Evolutionary conservation across 192 early-diverging fungal species (phyloP), one percentile per base, ranked within the genome.

Genomic region (Coemansia sp.): DNA sequence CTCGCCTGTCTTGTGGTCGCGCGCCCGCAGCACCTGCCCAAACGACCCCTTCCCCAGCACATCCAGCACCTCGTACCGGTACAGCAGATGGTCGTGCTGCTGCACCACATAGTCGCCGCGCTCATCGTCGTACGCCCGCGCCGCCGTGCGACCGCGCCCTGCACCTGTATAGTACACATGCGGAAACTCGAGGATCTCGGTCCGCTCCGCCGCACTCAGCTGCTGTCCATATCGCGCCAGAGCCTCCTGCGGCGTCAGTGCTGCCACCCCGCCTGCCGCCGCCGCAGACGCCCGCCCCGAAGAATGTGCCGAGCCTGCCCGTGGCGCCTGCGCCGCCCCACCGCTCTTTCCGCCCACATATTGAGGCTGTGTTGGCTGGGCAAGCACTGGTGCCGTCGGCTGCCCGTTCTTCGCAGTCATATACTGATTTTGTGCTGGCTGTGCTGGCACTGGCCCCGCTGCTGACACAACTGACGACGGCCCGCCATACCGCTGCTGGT

Each of bases 41-140:
- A 98, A 98, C 8, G 92, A 90, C 11, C 92, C 93, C 72, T 98
- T 95, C 57, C 97, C 97, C 41, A 99, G 76, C 53, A 92, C 82
- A 17, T 91, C 90, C 48, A 96, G 57, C 23, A 99, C 82, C 75
- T 99, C 97, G 78, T 97, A 99, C 7, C 97, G 87, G 77, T 93
- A 99, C 32, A 87, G 57, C 43, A 96, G 68, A 79, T 99, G 97
- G 82, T 99, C 97, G 62, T 93, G 89, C 43, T 80, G 83, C 23
- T 91, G 86, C 17, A 97, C 84, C 47, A 90, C 83, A 58, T 96
- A 96, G 62, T 99, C 97, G 22, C 97, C 97, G 5, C 94, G 88
- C 50, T 94, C 90, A 82, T 99, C 97, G 76, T 98, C 97, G 57
- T 83, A 91, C 27, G 85, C 85, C 27, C 67, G 70, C 17, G 57